Conservation (phyloP, 2,329 filamentous ascomycete genomes). For the Aspergillus fischeri region DNA sequence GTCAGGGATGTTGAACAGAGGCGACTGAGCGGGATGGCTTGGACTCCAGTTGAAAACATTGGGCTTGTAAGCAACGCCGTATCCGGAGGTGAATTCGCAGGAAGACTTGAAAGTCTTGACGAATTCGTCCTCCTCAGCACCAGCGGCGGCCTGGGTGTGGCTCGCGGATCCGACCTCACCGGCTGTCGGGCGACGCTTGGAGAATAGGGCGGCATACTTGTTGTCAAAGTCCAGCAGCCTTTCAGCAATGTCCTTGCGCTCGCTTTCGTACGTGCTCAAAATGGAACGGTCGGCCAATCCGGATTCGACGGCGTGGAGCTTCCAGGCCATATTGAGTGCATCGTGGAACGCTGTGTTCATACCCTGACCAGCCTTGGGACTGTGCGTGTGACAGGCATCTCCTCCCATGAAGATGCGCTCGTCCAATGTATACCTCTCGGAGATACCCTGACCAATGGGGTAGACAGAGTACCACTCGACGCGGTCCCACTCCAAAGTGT, state of each 20-base stretch:
- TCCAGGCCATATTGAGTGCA: slow-evolving; percentile 90
- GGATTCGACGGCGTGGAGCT: slow-evolving; percentile 83
- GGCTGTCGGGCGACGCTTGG: slow-evolving; percentile 67
- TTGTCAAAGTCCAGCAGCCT: slow-evolving; percentile 81
- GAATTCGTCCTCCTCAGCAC: slow-evolving; percentile 61
- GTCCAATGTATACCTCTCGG: slow-evolving; percentile 61
- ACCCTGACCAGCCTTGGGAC: slow-evolving; percentile 61
- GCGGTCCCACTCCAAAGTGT: slow-evolving; percentile 59
- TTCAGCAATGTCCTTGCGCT: slow-evolving; percentile 81
- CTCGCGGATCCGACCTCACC: slow-evolving; percentile 68
- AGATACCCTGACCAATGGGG: slow-evolving; percentile 62
- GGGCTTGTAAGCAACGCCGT: slow-evolving; percentile 78
- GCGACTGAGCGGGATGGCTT: slow-evolving; percentile 65
- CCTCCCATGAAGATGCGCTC: slow-evolving; percentile 64
- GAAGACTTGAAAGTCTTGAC: slow-evolving; percentile 85
- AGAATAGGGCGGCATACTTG: slow-evolving; percentile 86
- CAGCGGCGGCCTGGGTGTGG: slow-evolving; percentile 23
- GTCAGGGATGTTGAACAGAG: slow-evolving; percentile 62
- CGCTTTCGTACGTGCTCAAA: slow-evolving; percentile 79
- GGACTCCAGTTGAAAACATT: slow-evolving; percentile 82
- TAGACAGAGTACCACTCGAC: slow-evolving; percentile 65
- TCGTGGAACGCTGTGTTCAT: slow-evolving; percentile 59
- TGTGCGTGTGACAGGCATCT: slow-evolving; percentile 62
- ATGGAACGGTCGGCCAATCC: slow-evolving; percentile 73
- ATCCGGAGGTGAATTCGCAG: slow-evolving; percentile 89